A percentile compares a stretch with the other conserved stretches of the same genome.
phyloP scores from a whole-genome alignment of 2,329 filamentous ascomycete genomes.

The Samsoniella hepiali region DNA sequence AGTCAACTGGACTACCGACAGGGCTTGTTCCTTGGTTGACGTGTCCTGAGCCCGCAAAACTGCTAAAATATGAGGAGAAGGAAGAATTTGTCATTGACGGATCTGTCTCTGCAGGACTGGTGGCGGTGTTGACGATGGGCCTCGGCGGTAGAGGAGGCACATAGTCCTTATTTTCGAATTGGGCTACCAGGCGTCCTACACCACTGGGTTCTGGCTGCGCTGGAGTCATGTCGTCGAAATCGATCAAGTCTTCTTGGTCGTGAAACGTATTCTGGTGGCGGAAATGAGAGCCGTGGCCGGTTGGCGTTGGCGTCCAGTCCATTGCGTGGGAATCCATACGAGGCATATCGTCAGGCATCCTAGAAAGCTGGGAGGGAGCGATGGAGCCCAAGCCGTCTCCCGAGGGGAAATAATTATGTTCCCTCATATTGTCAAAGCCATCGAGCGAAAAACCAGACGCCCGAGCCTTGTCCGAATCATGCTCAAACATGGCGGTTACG shows the following conservation, averaged over 20 bases:
- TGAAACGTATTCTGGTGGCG: conserved; percentile 16
- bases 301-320: conserved; percentile 37
- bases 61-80: conserved; percentile 33
- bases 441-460: conserved; percentile 13
- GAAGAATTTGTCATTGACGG: conserved; percentile 27
- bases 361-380: conserved; percentile 6
- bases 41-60: conserved; percentile 26
- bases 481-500: conserved; percentile 12
- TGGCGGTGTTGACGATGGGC: conserved; percentile 28
- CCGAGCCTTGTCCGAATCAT: conserved; percentile 7
- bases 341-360: conserved; percentile 4
- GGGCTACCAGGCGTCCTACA: conserved; percentile 39
- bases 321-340: conserved; percentile 26
- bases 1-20: conserved; percentile 31
- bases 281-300: conserved; percentile 28
- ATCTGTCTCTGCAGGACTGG: conserved; percentile 27
- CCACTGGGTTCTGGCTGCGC: conserved; percentile 23
- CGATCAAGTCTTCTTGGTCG: conserved; percentile 21
- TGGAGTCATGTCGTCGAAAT: conserved; percentile 21
- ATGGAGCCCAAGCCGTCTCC: conserved; percentile 7
- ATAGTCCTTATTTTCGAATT: conserved; percentile 40
- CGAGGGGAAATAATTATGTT: not conserved
- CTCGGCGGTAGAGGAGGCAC: conserved; percentile 36
- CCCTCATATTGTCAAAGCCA: conserved; percentile 1
- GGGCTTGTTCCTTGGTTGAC: conserved; percentile 33